Evolutionary conservation across 2,329 filamentous ascomycete species (phyloP).

Genomic region (Venturia oleaginea): DNA sequence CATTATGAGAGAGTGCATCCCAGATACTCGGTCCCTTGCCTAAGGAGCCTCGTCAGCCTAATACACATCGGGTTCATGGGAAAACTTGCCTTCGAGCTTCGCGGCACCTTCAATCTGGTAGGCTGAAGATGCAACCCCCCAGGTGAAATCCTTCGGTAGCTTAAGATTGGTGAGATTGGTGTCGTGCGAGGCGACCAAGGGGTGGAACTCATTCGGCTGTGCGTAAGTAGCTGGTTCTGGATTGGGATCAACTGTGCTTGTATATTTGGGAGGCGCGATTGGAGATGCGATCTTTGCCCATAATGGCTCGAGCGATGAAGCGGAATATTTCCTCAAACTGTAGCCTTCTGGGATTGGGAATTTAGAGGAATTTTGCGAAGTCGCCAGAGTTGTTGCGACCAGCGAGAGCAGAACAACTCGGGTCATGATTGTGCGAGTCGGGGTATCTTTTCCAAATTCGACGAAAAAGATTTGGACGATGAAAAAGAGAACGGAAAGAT

Average conservation of each 20-base stretch:
- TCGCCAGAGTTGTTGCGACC: not conserved
- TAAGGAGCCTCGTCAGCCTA: not conserved
- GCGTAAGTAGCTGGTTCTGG: slow-evolving; percentile 33
- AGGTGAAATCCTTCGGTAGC: slow-evolving; percentile 34
- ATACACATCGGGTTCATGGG: not conserved
- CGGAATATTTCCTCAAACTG: slow-evolving; percentile 31
- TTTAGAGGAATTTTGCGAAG: not conserved
- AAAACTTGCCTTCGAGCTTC: slow-evolving; percentile 27
- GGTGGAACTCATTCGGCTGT: slow-evolving; percentile 32
- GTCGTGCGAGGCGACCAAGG: slow-evolving; percentile 30
- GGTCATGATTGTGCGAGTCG: not conserved
- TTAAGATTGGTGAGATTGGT: slow-evolving; percentile 26
- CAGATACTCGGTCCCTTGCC: slow-evolving; percentile 34
- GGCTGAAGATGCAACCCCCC: slow-evolving; percentile 31
- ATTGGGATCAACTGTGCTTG: slow-evolving; percentile 31
- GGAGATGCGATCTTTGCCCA: slow-evolving; percentile 37
- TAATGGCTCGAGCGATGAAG: slow-evolving; percentile 35
- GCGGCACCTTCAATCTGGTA: slow-evolving; percentile 38
- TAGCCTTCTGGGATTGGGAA: slow-evolving; percentile 28
- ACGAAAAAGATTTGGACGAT: not conserved
- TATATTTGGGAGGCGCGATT: slow-evolving; percentile 33
- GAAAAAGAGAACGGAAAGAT: not conserved
- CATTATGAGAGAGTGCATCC: slow-evolving; percentile 34
- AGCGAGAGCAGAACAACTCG: not conserved
- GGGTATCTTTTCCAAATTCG: not conserved